These are phyloP conservation scores for Phytopythium boreale DNA, from an alignment of 352 stramenopile species.

Conservation along the genomic window DNA sequence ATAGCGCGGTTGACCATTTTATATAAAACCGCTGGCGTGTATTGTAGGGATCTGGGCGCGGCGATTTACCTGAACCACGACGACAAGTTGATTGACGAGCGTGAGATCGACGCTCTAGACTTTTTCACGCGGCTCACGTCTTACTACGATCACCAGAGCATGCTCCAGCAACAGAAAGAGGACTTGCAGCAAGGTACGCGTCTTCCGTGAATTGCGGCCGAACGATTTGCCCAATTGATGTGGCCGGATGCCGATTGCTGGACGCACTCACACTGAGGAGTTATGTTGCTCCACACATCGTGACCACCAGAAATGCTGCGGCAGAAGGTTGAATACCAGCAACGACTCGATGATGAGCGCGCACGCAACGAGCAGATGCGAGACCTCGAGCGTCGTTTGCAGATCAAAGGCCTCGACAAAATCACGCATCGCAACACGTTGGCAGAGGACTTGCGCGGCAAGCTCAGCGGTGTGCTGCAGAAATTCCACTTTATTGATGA, in stretches of 20 bases:
- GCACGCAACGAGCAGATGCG: constrained; percentile 33
- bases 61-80: constrained; percentile 60
- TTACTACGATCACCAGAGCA: constrained; percentile 54
- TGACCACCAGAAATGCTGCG: constrained; percentile 31
- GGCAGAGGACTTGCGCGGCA: constrained; percentile 44
- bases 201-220: too few species aligned
- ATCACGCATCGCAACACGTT: constrained; percentile 45
- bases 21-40: neutral
- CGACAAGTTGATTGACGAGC: constrained; percentile 16
- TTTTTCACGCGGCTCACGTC: constrained; percentile 54
- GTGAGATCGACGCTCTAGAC: constrained; percentile 57
- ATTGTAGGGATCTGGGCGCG: constrained; percentile 37
- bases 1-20: neutral
- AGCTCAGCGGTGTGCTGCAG: constrained; percentile 44
- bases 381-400: constrained; percentile 45
- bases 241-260: too few species aligned
- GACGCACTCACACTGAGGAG: too few species aligned
- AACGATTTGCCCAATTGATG: too few species aligned
- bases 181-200: constrained; percentile 45
- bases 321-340: constrained; percentile 27
- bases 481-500: constrained; percentile 62
- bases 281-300: neutral
- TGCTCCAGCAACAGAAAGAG: constrained; percentile 44
- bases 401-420: constrained; percentile 47
- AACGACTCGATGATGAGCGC: constrained; percentile 33